Conservation (phyloP, 306 rosid genomes). For the Malus sylvestris region DNA sequence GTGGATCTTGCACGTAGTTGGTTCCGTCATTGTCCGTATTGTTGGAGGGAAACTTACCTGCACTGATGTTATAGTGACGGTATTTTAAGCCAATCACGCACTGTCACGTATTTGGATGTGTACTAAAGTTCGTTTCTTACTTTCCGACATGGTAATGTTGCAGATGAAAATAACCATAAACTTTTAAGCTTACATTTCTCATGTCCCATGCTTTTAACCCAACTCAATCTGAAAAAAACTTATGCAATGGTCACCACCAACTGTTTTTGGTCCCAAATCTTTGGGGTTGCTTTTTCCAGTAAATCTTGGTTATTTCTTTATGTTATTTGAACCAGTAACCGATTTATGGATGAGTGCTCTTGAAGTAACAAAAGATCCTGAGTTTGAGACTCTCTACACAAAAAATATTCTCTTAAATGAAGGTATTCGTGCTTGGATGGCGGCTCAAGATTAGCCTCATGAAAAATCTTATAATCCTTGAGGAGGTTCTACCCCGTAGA, state of each 20-base stretch:
- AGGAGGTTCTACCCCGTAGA: no score
- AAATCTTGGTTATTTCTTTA: no score
- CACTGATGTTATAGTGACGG: neutral
- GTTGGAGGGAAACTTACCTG: neutral
- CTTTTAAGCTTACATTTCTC: neutral
- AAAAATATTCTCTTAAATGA: no score
- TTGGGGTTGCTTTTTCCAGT: neutral
- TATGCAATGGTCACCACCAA: neutral
- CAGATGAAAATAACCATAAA: neutral
- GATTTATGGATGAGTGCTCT: no score
- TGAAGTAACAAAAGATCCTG: no score
- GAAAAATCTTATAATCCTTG: no score
- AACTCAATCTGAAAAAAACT: neutral
- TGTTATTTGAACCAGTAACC: no score
- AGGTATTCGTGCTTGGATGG: no score
- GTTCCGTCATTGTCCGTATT: neutral
- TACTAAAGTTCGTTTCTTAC: neutral
- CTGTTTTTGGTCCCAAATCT: neutral
- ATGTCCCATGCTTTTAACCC: neutral
- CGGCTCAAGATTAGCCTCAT: no score
- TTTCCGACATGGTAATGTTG: neutral
- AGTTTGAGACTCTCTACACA: no score
- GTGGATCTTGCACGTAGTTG: neutral
- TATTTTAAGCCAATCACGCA: neutral
- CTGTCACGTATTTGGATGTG: neutral